Percentiles rank a stretch among this genome's conserved stretches.
Evolutionary conservation across 179 eudicot species (phyloP).

Genomic region (Kewa caespitosa): DNA sequence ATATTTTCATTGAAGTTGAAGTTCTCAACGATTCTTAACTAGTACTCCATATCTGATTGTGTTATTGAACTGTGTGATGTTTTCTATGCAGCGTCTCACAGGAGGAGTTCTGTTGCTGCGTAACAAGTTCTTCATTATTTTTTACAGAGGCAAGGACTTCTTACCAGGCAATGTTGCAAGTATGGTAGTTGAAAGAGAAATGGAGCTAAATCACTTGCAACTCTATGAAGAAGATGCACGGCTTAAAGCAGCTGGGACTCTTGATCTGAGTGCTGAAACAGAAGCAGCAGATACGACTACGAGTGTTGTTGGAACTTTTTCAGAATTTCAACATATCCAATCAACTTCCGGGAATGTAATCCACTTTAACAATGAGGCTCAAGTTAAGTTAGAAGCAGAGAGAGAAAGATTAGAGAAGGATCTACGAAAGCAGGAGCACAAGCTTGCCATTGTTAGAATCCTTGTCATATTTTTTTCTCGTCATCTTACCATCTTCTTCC

Average conservation of each 20-base stretch:
- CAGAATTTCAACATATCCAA: slow-evolving; percentile 63
- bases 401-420: slow-evolving; percentile 59
- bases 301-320: slow-evolving; percentile 58
- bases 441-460: slow-evolving; percentile 63
- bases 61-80: slow-evolving; percentile 5
- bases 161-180: slow-evolving; percentile 60
- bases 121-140: slow-evolving; percentile 84
- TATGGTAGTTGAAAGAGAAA: slow-evolving; percentile 60
- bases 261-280: slow-evolving; percentile 32
- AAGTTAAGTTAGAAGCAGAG: slow-evolving; percentile 62
- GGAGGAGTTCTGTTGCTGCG: slow-evolving; percentile 93
- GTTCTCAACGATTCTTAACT: background rate
- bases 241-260: slow-evolving; percentile 45
- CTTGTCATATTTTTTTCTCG: slow-evolving; percentile 1
- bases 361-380: slow-evolving; percentile 28
- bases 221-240: slow-evolving; percentile 85
- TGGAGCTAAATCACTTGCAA: slow-evolving; percentile 60
- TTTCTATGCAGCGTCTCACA: slow-evolving; percentile 69
- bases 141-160: slow-evolving; percentile 94
- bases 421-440: slow-evolving; percentile 58
- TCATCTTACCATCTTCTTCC: slow-evolving; percentile 5
- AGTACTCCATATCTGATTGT: background rate
- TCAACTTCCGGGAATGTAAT: slow-evolving; percentile 33
- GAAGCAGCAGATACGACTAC: slow-evolving; percentile 24
- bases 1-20: background rate